phyloP scores from a whole-genome alignment of 305 asterid genomes.

The Petunia hybrid region DNA sequence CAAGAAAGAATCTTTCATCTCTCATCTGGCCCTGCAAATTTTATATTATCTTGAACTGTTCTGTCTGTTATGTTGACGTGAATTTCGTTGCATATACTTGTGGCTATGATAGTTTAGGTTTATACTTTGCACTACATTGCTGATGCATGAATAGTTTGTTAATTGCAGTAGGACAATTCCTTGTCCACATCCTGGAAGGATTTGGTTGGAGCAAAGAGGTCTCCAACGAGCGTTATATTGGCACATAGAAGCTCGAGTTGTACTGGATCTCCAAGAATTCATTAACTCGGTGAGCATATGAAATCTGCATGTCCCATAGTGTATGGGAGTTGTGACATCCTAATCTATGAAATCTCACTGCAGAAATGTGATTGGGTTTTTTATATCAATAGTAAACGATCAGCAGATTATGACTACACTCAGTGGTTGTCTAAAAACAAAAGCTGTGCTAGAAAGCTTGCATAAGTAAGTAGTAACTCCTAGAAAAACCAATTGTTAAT shows the following conservation, averaged over 20 bases:
- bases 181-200: constrained; percentile 89
- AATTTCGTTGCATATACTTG: constrained; percentile 25
- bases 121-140: neutral
- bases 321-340: neutral
- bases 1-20: neutral
- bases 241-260: constrained; percentile 97
- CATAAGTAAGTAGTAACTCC: no score
- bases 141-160: neutral
- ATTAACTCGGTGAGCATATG: constrained; percentile 63
- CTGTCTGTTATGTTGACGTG: neutral
- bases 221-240: constrained; percentile 90
- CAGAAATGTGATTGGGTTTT: neutral
- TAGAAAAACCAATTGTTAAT: no score
- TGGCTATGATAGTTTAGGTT: neutral
- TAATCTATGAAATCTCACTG: neutral
- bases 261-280: constrained; percentile 90
- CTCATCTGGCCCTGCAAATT: neutral
- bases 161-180: constrained; percentile 75
- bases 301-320: neutral
- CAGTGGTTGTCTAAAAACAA: neutral
- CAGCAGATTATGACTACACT: neutral
- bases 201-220: constrained; percentile 99
- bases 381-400: neutral
- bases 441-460: neutral
- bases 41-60: constrained; percentile 10